These are phyloP conservation scores for Cladosporium sphaerospermum DNA, from an alignment of 2,329 filamentous ascomycete species.

Conservation along the genomic window DNA sequence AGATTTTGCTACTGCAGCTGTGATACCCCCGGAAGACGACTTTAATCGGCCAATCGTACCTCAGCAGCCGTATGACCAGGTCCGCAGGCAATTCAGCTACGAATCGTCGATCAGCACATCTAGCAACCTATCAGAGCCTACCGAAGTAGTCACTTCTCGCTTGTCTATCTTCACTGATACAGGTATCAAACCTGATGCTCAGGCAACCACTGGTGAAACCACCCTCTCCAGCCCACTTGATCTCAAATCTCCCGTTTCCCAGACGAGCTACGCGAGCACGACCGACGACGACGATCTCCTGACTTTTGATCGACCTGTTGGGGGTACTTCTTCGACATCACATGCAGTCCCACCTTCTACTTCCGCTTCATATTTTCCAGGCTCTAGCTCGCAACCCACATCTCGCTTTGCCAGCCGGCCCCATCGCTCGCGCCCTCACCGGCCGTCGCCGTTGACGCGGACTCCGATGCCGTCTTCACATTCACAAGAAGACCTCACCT, in stretches of 20 bases:
- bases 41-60: conserved; percentile 16
- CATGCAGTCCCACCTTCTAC: neutral
- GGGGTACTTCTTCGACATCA: neutral
- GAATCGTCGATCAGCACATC: conserved; percentile 25
- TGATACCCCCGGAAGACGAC: conserved; percentile 17
- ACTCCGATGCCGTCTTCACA: conserved; percentile 14
- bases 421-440: conserved; percentile 12
- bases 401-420: neutral
- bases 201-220: conserved; percentile 11
- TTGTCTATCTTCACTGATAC: conserved; percentile 25
- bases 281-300: conserved; percentile 79
- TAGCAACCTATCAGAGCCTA: conserved; percentile 17
- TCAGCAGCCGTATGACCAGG: neutral
- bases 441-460: conserved; percentile 15
- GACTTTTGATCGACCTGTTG: conserved; percentile 47
- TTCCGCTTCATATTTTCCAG: conserved; percentile 23
- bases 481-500: conserved; percentile 10
- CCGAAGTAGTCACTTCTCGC: conserved; percentile 22
- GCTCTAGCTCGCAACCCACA: conserved; percentile 29
- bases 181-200: neutral
- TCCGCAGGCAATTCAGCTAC: conserved; percentile 32
- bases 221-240: conserved; percentile 23
- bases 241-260: conserved; percentile 40
- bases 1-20: conserved; percentile 8
- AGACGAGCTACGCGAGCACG: conserved; percentile 59